Conservation (phyloP, 805 yeast species). For the Wickerhamomyces pijperi region DNA sequence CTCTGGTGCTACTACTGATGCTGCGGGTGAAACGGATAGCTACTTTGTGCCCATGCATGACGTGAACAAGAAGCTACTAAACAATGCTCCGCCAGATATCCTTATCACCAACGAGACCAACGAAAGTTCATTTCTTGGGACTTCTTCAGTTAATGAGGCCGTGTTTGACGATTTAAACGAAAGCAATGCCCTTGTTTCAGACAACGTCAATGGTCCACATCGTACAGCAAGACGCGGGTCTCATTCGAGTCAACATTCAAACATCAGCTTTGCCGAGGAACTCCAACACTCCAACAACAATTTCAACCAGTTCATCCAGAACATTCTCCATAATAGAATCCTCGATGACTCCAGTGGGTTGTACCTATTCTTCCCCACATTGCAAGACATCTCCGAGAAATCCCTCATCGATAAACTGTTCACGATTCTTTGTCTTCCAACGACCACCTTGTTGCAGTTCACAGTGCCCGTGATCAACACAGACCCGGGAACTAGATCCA, state of each 20-base stretch:
- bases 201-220: slow-evolving; percentile 6
- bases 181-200: too few species aligned
- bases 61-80: background rate
- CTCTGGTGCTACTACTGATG: background rate
- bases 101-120: background rate
- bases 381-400: slow-evolving; percentile 18
- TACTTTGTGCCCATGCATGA: background rate
- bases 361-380: slow-evolving; percentile 20
- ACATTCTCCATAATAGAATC: background rate
- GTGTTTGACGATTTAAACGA: too few species aligned
- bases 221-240: slow-evolving; percentile 8
- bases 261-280: background rate
- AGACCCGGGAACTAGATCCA: slow-evolving; percentile 11
- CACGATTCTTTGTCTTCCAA: slow-evolving; percentile 23
- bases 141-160: too few species aligned
- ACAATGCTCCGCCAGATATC: background rate
- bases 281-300: background rate
- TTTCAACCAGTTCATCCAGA: background rate
- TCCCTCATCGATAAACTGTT: slow-evolving; percentile 17
- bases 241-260: slow-evolving; percentile 5
- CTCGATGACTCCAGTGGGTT: slow-evolving; percentile 1
- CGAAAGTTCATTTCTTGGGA: background rate
- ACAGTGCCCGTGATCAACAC: slow-evolving; percentile 25
- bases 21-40: background rate
- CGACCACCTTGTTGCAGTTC: slow-evolving; percentile 21